phyloP scores from a whole-genome alignment of 164 flowering plant genomes.

The Paratinospora sagittata region DNA sequence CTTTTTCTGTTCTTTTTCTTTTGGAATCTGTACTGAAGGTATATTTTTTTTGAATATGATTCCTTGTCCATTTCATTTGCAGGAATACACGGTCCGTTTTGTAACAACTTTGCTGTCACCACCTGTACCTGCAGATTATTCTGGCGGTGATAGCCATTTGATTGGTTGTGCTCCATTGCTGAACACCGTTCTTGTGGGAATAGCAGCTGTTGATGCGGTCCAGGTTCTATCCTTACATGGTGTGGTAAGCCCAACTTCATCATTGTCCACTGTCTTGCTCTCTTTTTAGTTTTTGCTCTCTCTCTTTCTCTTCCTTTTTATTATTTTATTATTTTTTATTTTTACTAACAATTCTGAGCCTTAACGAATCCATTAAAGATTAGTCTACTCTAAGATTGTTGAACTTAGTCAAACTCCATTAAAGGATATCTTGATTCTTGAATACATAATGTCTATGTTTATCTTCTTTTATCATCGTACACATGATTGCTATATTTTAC shows the following conservation, averaged over 20 bases:
- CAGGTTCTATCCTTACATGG: conserved; percentile 91
- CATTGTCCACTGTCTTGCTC: background rate
- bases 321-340: background rate
- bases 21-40: background rate
- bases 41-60: background rate
- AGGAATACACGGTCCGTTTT: conserved; percentile 80
- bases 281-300: no score
- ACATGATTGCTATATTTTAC: background rate
- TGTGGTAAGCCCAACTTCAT: conserved; percentile 49
- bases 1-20: background rate
- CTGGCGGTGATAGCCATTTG: conserved; percentile 70
- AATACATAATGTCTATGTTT: background rate
- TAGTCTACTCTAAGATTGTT: background rate
- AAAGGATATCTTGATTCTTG: background rate
- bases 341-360: background rate
- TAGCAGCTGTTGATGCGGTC: conserved; percentile 72
- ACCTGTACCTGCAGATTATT: conserved; percentile 60
- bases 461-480: background rate
- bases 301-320: no score
- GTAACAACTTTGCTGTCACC: conserved; percentile 74
- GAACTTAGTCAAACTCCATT: background rate
- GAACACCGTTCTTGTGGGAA: conserved; percentile 67
- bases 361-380: background rate
- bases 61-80: conserved; percentile 21
- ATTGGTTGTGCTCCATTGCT: conserved; percentile 74